A percentile compares a stretch with the other conserved stretches of the same genome.
Conservation (phyloP, 257 asterid genomes). For the Nicotiana noctiflora region DNA sequence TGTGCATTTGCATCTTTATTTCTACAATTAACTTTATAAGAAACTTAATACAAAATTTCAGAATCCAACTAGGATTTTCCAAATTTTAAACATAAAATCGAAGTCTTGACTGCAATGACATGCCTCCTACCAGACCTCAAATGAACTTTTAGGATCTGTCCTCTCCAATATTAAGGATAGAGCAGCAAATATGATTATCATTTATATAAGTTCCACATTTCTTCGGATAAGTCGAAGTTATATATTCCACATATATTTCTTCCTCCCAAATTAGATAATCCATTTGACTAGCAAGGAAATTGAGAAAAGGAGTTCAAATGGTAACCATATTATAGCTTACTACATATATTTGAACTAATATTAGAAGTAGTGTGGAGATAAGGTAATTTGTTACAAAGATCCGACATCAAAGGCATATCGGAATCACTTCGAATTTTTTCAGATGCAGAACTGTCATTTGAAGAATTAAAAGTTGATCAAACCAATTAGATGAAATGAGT, state of each 20-base stretch:
- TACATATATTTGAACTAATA: neutral
- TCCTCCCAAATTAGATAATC: neutral
- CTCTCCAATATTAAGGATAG: neutral
- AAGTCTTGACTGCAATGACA: neutral
- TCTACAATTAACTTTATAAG: neutral
- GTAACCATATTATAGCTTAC: neutral
- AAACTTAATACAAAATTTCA: neutral
- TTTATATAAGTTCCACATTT: neutral
- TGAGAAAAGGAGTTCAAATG: neutral
- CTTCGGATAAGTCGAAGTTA: neutral
- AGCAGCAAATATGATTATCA: neutral
- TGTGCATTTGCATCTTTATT: neutral
- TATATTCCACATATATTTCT: neutral
- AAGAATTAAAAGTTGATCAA: neutral
- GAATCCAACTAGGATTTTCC: neutral
- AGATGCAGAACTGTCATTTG: neutral
- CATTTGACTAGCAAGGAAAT: neutral
- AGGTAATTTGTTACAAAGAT: neutral
- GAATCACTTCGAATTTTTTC: neutral
- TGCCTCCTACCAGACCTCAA: neutral
- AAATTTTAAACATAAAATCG: neutral
- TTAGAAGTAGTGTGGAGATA: neutral
- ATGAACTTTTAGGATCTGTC: neutral
- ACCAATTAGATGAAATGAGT: neutral
- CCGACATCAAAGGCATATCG: neutral